A percentile compares a stretch with the other conserved stretches of the same genome.
phyloP scores from a whole-genome alignment of 2,329 filamentous ascomycete species.

The Fusarium staphyleae region DNA sequence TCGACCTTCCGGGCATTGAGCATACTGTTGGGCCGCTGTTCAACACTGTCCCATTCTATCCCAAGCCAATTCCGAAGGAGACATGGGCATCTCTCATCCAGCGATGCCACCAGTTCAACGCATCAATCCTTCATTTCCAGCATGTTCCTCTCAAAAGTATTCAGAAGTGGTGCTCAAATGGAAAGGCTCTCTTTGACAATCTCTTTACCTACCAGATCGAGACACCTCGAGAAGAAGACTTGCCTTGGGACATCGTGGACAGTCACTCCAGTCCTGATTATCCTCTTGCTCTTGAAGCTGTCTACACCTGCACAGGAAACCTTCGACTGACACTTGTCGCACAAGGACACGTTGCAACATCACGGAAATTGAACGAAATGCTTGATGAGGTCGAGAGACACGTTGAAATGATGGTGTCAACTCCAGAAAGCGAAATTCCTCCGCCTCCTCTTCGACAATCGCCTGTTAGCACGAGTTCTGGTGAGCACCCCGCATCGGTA shows the following conservation, averaged over 20 bases:
- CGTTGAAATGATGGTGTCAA: slow-evolving; percentile 14
- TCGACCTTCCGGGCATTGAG: slow-evolving; percentile 72
- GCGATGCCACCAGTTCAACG: slow-evolving; percentile 75
- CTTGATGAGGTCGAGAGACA: slow-evolving; percentile 50
- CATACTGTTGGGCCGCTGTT: slow-evolving; percentile 82
- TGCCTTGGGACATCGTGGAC: slow-evolving; percentile 63
- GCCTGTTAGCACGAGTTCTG: background rate
- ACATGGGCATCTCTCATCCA: slow-evolving; percentile 68
- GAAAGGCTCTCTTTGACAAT: slow-evolving; percentile 74
- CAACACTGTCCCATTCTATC: slow-evolving; percentile 82
- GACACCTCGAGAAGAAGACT: slow-evolving; percentile 39
- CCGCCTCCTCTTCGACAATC: background rate
- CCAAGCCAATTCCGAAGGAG: slow-evolving; percentile 51
- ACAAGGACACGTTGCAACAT: slow-evolving; percentile 52
- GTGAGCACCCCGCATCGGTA: slow-evolving; percentile 45
- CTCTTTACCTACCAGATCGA: slow-evolving; percentile 82
- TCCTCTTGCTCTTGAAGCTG: slow-evolving; percentile 78
- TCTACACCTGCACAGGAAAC: slow-evolving; percentile 55
- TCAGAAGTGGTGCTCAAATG: slow-evolving; percentile 75
- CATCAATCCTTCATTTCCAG: slow-evolving; percentile 72
- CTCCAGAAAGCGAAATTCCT: slow-evolving; percentile 18
- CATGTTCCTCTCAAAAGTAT: slow-evolving; percentile 77
- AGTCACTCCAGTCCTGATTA: slow-evolving; percentile 67
- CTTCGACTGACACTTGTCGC: slow-evolving; percentile 68
- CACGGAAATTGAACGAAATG: slow-evolving; percentile 35